Base-by-base conservation (phyloP, 176 grass and related monocot species). In the Rhynchospora pubera region DNA sequence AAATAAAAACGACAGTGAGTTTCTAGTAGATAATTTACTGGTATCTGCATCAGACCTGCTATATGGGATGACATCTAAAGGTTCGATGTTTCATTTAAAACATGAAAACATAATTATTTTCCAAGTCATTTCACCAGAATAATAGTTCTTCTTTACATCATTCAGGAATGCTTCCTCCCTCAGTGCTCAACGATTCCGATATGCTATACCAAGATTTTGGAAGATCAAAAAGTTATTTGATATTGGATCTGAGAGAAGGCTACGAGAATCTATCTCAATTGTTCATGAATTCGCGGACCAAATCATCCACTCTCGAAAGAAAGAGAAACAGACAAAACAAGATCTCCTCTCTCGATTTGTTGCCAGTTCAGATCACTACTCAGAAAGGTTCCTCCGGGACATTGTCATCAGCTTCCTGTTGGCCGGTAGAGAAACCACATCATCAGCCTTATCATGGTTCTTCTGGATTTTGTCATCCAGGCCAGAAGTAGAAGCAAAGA, bases 401-500 rank as follows among this genome's bases (percentile, higher is more conserved):
- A 89, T 87, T 34, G 89, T 91, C 53, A 91, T 88, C 84, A 91
- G 84, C 82, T 93, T 93, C 75, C 55, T 97, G 4, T 85, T 97
- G 16, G 94, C 94, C 0, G 94, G 87, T 19, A 52, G 89, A 8
- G 94, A 93, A 73, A 88, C 87, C 57, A 97, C 89, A 4, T 91
- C 94, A 0, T 90, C 84, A 9, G 89, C 79, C 26, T 90, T 97
- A 83, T 83, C 82, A n/a, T 93, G 91, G 91, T 91, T 97, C 79
- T 97, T 97, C 79, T 97, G 89, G 94, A 82, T 97, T 5, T 65
- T 97, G 2, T 88, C 91, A 50, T 88, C 94, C 9, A 89, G 84
- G 2, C 85, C 91, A 0, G 89, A 90, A 14, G 87, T 91, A 68
- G 67, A 59, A 67, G 82, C 62, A 26, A 77, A 83, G 24, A 89